Evolutionary conservation across 1,284 basidiomycete genomes (phyloP).

Genomic region (Cerioporus squamosus): DNA sequence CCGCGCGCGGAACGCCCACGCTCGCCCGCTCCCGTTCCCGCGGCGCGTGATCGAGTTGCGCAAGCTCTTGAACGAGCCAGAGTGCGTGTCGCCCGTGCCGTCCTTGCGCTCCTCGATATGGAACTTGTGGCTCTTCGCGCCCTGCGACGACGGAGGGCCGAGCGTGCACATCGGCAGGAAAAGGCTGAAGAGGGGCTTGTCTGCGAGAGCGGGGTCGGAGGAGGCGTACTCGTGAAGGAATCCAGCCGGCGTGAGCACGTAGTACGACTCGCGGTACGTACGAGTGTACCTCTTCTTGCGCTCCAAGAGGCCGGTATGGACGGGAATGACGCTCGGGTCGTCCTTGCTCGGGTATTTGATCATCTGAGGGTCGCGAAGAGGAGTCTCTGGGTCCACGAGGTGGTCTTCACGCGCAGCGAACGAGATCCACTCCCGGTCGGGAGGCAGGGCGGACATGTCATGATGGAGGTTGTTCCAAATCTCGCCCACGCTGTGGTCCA

Average conservation of each 20-base stretch:
- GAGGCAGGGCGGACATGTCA: conserved; percentile 84
- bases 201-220: conserved; percentile 74
- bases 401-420: conserved; percentile 96
- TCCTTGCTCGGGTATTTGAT: conserved; percentile 95
- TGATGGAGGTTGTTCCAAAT: conserved; percentile 79
- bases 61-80: conserved; percentile 51
- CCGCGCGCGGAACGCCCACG: conserved; percentile 92
- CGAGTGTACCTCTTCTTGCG: conserved; percentile 98
- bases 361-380: conserved; percentile 77
- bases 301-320: conserved; percentile 92
- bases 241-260: conserved; percentile 93
- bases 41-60: conserved; percentile 38
- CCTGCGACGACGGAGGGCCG: conserved; percentile 84
- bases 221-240: conserved; percentile 93
- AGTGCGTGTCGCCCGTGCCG: conserved; percentile 67
- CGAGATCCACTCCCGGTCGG: conserved; percentile 96
- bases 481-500: conserved; percentile 80
- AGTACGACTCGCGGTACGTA: conserved; percentile 88
- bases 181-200: conserved; percentile 83
- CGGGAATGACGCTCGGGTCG: conserved; percentile 87
- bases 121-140: conserved; percentile 90
- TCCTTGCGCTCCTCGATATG: conserved; percentile 95
- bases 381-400: conserved; percentile 96
- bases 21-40: conserved; percentile 53
- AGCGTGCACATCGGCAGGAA: conserved; percentile 97